Conservation (phyloP, 73 alveolate genomes). For the Stentor coeruleus region DNA sequence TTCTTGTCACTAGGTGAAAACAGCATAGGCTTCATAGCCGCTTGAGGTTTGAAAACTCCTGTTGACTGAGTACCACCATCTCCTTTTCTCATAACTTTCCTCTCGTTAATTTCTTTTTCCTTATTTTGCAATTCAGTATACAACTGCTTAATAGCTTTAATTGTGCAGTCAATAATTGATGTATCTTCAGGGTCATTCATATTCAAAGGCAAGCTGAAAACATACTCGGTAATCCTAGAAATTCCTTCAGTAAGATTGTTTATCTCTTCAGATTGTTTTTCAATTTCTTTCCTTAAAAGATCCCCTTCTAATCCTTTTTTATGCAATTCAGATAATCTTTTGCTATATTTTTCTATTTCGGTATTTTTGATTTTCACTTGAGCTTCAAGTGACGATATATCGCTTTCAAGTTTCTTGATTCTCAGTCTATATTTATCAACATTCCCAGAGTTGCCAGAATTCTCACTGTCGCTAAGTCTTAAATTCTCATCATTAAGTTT, state of each 20-base stretch:
- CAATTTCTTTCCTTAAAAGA: not conserved
- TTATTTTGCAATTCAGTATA: not conserved
- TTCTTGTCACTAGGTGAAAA: not conserved
- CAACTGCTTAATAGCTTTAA: not conserved
- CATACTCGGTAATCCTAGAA: constrained; percentile 8
- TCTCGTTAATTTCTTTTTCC: not conserved
- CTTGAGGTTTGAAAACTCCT: not conserved
- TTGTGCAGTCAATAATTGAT: not conserved
- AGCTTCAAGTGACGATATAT: not conserved
- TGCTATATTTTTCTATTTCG: not conserved
- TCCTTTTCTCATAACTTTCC: too few species aligned
- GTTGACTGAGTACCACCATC: not conserved
- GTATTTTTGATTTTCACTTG: not conserved
- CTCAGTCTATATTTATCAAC: not conserved
- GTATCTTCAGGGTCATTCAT: constrained; percentile 18
- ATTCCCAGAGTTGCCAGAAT: not conserved
- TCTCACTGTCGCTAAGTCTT: not conserved
- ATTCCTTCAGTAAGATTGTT: not conserved
- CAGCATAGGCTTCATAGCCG: not conserved
- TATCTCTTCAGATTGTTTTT: constrained; percentile 19
- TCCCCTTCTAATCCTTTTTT: not conserved
- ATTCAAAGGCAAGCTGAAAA: not conserved
- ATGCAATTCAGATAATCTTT: not conserved
- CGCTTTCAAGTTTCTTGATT: not conserved
- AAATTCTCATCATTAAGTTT: not conserved